Conservation (phyloP, 192 early-diverging fungal species). For the Spizellomyces sp. region DNA sequence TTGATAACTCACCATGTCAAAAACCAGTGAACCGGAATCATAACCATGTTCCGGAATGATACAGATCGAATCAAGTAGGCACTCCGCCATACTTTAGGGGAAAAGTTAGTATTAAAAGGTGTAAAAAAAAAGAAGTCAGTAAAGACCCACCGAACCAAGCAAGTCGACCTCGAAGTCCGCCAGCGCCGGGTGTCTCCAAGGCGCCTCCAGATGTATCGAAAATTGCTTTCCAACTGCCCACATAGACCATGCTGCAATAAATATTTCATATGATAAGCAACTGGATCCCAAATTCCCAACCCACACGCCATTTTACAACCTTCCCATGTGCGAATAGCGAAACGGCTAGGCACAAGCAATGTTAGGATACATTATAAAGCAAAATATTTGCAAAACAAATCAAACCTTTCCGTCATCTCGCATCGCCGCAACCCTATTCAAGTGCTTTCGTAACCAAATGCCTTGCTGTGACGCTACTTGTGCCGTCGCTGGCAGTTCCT, state of each 20-base stretch:
- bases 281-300: no score
- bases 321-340: slow-evolving; percentile 61
- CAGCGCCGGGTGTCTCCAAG: background rate
- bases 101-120: background rate
- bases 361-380: background rate
- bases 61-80: slow-evolving; percentile 74
- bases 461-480: slow-evolving; percentile 85
- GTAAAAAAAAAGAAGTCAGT: background rate
- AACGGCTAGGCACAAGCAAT: slow-evolving; percentile 46
- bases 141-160: slow-evolving; percentile 37
- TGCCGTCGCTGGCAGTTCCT: slow-evolving; percentile 79
- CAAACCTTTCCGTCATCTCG: background rate
- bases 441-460: slow-evolving; percentile 59
- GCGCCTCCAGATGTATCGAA: slow-evolving; percentile 27
- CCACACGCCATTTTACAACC: background rate
- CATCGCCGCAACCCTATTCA: slow-evolving; percentile 17
- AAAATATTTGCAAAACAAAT: background rate
- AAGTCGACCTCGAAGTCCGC: slow-evolving; percentile 25
- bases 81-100: slow-evolving; percentile 62
- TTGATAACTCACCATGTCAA: slow-evolving; percentile 19
- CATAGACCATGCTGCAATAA: slow-evolving; percentile 64
- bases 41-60: slow-evolving; percentile 67
- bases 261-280: background rate
- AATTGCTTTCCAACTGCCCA: slow-evolving; percentile 55
- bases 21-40: slow-evolving; percentile 72